Base-by-base conservation (phyloP, 805 yeast species). In the Kluyveromyces wickerhamii region DNA sequence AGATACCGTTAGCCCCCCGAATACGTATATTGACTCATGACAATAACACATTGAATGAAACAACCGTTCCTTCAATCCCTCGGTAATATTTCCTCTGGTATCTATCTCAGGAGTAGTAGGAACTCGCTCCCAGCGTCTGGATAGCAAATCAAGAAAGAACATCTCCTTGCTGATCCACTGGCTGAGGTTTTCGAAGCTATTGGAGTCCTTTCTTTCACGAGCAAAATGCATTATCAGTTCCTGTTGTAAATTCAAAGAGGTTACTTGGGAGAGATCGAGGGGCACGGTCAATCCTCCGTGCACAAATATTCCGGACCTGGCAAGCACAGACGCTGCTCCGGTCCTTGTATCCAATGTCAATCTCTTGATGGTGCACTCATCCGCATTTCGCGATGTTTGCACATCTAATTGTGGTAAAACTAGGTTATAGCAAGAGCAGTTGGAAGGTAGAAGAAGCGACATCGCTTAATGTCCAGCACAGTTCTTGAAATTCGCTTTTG, bases 221-320 rank as follows among this genome's bases (percentile, higher is more conserved):
- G 52, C 51, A 34, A 59, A 53, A 36, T 53, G 51, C 29, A 57
- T 47, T 44, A 39, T 54, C 42, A 74, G 65, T n/a, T 59, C 61
- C 11, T 47, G 39, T 32, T 59, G 50, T 21, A 77, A 52, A 19
- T 63, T 66, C 2, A 51, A 48, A 13, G 69, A 51, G 9, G 70
- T 59, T 18, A 67, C 58, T 2, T 60, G 48, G 3, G 57, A 45
- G 24, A 78, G 48, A 30, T 71, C 71, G 12, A 81, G 48, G 1
- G 79, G 81, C 7, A 76, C 54, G 0, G 76, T 70, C 12, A 78
- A 57, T 0, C 92, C 92, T n/a, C 88, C 89, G 51, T 65, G 73
- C 0, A 74, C 77, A 20, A 77, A 69, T 1, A 81, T 63, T 32
- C 75, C 63, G 5, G 88, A 79, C 45, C 76, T 71, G 23, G 69